Evolutionary conservation across 2,329 filamentous ascomycete species (phyloP).

Genomic region (Aspergillus thermomutatus): DNA sequence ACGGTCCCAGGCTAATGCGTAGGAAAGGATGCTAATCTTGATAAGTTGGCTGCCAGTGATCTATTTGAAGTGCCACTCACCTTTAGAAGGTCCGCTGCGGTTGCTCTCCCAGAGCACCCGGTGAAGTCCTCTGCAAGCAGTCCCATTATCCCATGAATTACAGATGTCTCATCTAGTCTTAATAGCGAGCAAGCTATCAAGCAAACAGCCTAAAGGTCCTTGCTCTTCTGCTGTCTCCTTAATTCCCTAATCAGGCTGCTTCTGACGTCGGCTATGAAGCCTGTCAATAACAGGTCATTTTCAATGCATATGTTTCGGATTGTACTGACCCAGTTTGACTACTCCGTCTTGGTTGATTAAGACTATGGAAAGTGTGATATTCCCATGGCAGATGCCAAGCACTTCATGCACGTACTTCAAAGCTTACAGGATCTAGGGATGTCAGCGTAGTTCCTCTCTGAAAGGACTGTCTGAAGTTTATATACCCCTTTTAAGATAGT

Average conservation of each 20-base stretch:
- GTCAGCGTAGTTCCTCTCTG: neutral
- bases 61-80: slow-evolving; percentile 2
- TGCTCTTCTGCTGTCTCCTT: neutral
- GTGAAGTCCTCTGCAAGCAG: slow-evolving; percentile 11
- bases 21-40: slow-evolving; percentile 7
- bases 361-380: neutral
- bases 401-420: slow-evolving; percentile 8
- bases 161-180: neutral
- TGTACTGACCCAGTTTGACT: neutral
- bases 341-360: neutral
- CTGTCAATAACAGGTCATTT: neutral
- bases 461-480: neutral
- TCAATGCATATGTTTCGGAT: neutral
- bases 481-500: slow-evolving; percentile 2
- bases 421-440: slow-evolving; percentile 2
- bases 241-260: slow-evolving; percentile 4
- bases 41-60: neutral
- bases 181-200: slow-evolving; percentile 3
- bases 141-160: slow-evolving; percentile 3
- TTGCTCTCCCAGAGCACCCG: slow-evolving; percentile 1
- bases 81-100: slow-evolving; percentile 7
- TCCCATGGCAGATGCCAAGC: slow-evolving; percentile 5
- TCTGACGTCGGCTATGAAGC: slow-evolving; percentile 7
- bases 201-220: slow-evolving; percentile 6
- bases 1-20: slow-evolving; percentile 1